Evolutionary conservation across 345 rosid species (phyloP).

Genomic region (Citrus sp.): DNA sequence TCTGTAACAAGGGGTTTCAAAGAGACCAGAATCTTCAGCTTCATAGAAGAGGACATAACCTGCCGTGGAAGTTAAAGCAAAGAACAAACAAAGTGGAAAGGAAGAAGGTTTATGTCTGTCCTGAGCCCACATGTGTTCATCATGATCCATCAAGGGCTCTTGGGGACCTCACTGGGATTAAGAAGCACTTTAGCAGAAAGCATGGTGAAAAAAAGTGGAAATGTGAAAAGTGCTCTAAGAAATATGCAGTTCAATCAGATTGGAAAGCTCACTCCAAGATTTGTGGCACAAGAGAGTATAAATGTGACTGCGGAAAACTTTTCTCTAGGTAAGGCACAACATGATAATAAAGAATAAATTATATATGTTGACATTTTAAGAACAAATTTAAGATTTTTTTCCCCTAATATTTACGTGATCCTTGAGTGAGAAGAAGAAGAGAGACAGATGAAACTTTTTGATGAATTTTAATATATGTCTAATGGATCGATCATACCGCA

Average conservation of each 20-base stretch:
- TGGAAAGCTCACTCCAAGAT: slow-evolving; percentile 68
- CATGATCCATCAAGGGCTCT: slow-evolving; percentile 63
- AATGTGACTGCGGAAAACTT: slow-evolving; percentile 58
- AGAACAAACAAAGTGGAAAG: slow-evolving; percentile 43
- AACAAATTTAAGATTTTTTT: background rate
- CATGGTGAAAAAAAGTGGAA: slow-evolving; percentile 73
- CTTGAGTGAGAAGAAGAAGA: slow-evolving; percentile 1
- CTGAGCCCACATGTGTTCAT: slow-evolving; percentile 50
- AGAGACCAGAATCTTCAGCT: slow-evolving; percentile 75
- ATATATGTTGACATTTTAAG: background rate
- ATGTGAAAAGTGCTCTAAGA: slow-evolving; percentile 57
- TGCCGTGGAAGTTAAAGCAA: slow-evolving; percentile 69
- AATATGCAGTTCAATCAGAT: slow-evolving; percentile 63
- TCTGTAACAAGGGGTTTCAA: slow-evolving; percentile 63
- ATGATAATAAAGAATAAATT: background rate
- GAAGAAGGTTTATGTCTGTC: slow-evolving; percentile 58
- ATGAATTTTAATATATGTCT: background rate
- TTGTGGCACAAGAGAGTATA: slow-evolving; percentile 64
- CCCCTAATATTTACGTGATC: background rate
- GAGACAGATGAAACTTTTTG: background rate
- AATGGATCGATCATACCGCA: slow-evolving; percentile 5
- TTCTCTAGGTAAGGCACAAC: slow-evolving; percentile 47
- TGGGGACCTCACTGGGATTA: slow-evolving; percentile 66
- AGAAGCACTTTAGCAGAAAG: slow-evolving; percentile 59
- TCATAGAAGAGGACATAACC: slow-evolving; percentile 63